A percentile compares a stretch with the other conserved stretches of the same genome.
phyloP scores from a whole-genome alignment of 73 alveolate genomes.

The Uronychia binucleata region DNA sequence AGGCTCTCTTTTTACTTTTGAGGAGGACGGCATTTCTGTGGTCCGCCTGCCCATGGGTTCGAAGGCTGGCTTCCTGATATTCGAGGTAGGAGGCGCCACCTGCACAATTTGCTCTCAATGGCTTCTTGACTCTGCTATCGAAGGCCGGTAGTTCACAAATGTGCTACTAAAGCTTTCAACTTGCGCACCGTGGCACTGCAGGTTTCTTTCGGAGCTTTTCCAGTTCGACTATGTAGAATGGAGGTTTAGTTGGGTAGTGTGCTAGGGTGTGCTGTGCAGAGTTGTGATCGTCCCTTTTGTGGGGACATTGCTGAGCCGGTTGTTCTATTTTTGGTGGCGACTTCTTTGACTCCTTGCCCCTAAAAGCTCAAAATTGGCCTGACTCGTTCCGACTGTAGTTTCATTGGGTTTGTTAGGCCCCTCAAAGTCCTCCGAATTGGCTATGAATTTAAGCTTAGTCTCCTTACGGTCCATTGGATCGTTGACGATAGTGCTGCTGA shows the following conservation, averaged over 20 bases:
- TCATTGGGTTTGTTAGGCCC: slow-evolving; percentile 1
- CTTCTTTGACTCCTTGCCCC: neutral
- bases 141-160: neutral
- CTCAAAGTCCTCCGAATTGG: neutral
- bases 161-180: neutral
- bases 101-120: neutral
- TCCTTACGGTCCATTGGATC: neutral
- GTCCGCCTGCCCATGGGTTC: neutral
- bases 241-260: neutral
- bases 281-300: neutral
- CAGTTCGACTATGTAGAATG: neutral
- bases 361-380: neutral
- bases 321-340: neutral
- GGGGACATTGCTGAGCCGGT: neutral
- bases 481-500: neutral
- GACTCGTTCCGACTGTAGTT: neutral
- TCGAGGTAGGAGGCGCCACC: neutral
- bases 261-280: neutral
- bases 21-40: too few species aligned
- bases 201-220: neutral
- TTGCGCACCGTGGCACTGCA: neutral
- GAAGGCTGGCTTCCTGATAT: neutral
- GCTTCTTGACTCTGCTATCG: slow-evolving; percentile 1
- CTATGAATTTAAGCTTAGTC: neutral
- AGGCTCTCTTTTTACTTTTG: neutral